Evolutionary conservation across 352 stramenopile species (phyloP), one percentile per base, ranked within the genome.

Genomic region (Globisporangium radiosum): DNA sequence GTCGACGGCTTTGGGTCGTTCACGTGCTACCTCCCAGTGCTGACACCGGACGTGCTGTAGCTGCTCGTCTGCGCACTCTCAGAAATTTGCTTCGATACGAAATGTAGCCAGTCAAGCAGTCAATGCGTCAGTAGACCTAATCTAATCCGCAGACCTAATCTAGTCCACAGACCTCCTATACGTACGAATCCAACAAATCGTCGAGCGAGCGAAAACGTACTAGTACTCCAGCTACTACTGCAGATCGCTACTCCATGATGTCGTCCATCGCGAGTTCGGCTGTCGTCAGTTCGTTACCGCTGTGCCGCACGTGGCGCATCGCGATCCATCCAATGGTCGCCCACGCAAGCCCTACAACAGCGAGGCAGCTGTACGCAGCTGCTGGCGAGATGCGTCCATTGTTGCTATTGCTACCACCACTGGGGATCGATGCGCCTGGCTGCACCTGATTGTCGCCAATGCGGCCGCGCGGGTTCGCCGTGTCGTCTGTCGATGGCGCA

Each of bases 21-120:
- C 62, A 94, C 84, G 54, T 92, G 84, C 66, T 94, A 94, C 58
- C 70, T 91, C 37, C 84, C 84, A 7, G 80, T 90, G 17, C 74
- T 90, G 48, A 87, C 80, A 9, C 80, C 78, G 10, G 80, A 88
- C 66, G 62, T 71, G 48, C 57, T 71, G 11, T 73, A 64, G 52
- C 19, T 7, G 19, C 25, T 7, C 36, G 36, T 7, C 7, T 45
- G 25, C 42, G 11, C 42, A n/a, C 42, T 15, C 42, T 15, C 42
- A 45, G 9, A 43, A 8, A 44, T 44, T 44, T 14, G 4, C 9
- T n/a, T 45, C 7, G 9, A 45, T 45, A 25, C 7, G 42, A 45
- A n/a, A 45, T 9, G 10, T 14, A 45, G 42, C 42, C 11, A 45
- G 9, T 9, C 42, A 45, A 8, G 42, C 25, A 25, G 25, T 25